Evolutionary conservation across 805 yeast species (phyloP), one percentile per base, ranked within the genome.

Genomic region (Candida manassasensis): DNA sequence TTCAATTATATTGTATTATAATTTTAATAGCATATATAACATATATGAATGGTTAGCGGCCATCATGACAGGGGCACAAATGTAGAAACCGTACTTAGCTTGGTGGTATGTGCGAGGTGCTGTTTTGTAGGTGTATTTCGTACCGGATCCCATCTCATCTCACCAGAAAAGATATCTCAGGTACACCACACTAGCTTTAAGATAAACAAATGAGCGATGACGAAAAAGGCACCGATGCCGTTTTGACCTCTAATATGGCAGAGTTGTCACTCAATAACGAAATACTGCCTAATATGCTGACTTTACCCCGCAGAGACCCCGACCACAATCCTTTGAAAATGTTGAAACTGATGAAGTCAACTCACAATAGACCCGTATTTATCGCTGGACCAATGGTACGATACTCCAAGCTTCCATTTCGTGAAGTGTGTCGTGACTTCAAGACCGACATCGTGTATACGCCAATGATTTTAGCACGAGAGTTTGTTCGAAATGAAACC

Each of bases 381-480:
- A 50, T 67, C 10, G 71, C 69, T 3, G 98, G 97, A 0, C 98
- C 98, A 4, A 93, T 93, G 98, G 98, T 93, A 1, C 67, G 98
- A 34, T 93, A 93, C 65, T 86, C 96, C 1, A 90, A 93, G 57
- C 71, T 93, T 28, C 96, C 97, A 3, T 90, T 93, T 52, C 70
- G 98, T 35, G 84, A 85, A 40, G 64, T 85, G 5, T 79, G 64
- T 5, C 52, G 96, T 21, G 79, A 79, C 25, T 85, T 79, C 55
- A 68, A 74, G 36, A 77, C 81, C 29, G 95, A 88, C 53, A 80
- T 90, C 6, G 94, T 87, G 3, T 89, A 93, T 53, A 77, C 95
- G 0, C 98, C 98, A 7, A 93, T 93, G 98, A 89, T 93, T 27
- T 65, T 93, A 35, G 97, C 97, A 4, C 66, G 97, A 34, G 98